Base-by-base conservation (phyloP, 345 rosid genomes). In the Eucalyptus cladocalyx region DNA sequence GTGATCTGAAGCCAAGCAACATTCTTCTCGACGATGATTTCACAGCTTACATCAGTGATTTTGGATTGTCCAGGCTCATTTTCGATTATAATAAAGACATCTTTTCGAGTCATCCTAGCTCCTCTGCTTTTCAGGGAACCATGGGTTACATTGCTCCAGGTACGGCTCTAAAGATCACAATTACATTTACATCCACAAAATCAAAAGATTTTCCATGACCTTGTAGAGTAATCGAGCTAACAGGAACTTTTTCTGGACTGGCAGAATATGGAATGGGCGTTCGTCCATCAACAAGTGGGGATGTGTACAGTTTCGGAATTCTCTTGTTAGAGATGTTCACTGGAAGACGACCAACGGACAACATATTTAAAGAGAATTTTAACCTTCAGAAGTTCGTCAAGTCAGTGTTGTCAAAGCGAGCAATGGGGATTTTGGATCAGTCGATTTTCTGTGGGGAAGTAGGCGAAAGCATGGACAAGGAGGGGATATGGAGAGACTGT, bases 1-100 rank as follows among this genome's bases (percentile, higher is more conserved):
- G 90, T 18, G 88, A 89, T 86, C 88, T 89, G 23, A 89, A 89
- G 86, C 86, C 88, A 24, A 89, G 90, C 87, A 89, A 89, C 19
- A 51, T 89, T 47, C 56, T 89, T 11, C 90, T 88, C 42, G 37
- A 54, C 14, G 24, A 30, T 86, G 88, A 72, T 45, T 45, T 87
- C 60, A 87, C 50, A 15, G 76, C 88, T 21, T 34, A 87, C 0
- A 15, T 87, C 19, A 43, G 88, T 34, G 88, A 50, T 87, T 87
- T 87, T 24, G 88, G 88, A 40, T 60, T 87, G n/a, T 56, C 88
- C 4, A 87, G 69, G 88, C 45, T 87, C 30, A 40, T 87, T 11
- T 56, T 42, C 86, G 0, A 83, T 42, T 83, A 53, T 17, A 30
- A 58, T n/a, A 60, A 56, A 16, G 69, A 87, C 47, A 17, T 51